A percentile compares a stretch with the other conserved stretches of the same genome.
Evolutionary conservation across 2,329 filamentous ascomycete genomes (phyloP).

Genomic region (Colletotrichum lindemuthianum): DNA sequence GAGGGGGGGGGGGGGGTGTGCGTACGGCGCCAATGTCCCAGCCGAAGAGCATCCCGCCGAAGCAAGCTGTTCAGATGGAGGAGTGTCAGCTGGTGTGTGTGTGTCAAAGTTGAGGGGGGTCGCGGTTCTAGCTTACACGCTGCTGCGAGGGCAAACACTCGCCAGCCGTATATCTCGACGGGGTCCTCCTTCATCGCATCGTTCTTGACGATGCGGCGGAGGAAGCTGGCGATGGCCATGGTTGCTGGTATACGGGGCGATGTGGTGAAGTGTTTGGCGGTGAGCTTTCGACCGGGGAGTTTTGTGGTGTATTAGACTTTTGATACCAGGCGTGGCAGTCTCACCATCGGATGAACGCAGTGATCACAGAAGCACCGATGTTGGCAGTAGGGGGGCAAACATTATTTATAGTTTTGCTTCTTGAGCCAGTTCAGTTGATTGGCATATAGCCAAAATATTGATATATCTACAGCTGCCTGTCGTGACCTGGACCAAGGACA

Average conservation of each 20-base stretch:
- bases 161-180: slow-evolving; percentile 75
- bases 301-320: too few species aligned
- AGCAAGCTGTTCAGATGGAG: slow-evolving; percentile 54
- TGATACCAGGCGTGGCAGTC: too few species aligned
- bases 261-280: background rate
- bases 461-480: too few species aligned
- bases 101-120: too few species aligned
- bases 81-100: background rate
- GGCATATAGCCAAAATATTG: too few species aligned
- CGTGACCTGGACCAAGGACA: background rate
- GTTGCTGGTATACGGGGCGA: slow-evolving; percentile 25
- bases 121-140: slow-evolving; percentile 52
- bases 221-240: slow-evolving; percentile 57
- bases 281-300: background rate
- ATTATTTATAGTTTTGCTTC: too few species aligned
- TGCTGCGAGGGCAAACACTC: slow-evolving; percentile 70
- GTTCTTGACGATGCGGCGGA: slow-evolving; percentile 71
- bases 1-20: slow-evolving; percentile 45
- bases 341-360: too few species aligned
- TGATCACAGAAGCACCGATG: too few species aligned
- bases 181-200: slow-evolving; percentile 77
- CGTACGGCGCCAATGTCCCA: slow-evolving; percentile 45
- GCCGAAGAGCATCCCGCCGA: slow-evolving; percentile 68
- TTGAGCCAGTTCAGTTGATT: too few species aligned
- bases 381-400: too few species aligned